Evolutionary conservation across 2,329 filamentous ascomycete genomes (phyloP), one percentile per base, ranked within the genome.

Genomic region (Pseudogymnoascus sp.): DNA sequence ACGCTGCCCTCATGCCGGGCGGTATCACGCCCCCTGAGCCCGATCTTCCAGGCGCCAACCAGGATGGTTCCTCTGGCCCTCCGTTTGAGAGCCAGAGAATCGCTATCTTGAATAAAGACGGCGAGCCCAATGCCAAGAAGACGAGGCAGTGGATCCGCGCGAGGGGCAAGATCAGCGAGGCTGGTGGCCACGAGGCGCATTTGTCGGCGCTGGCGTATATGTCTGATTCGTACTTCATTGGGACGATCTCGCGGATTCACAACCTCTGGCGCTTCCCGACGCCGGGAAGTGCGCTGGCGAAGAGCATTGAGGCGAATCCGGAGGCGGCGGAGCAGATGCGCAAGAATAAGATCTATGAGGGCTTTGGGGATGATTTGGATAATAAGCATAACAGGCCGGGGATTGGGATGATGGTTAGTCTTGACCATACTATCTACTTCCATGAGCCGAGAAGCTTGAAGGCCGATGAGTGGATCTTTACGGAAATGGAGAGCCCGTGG

Each of bases 161-260:
- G 8, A 79, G 87, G 59, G 92, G 92, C 33, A 80, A 75, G 63
- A 94, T 97, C 69, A 89, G 87, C 42, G 80, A 83, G 0, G 80
- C 80, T 3, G 91, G 90, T 17, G 91, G 91, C 1, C 84, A 88
- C 66, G 84, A 89, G 69, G 91, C 92, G 9, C 92, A 97, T 72
- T 79, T 97, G 36, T 88, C 84, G 38, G 94, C 94, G 7, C 80
- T 99, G 65, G 93, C 93, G 25, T 99, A 97, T 78, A 90, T 97
- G 79, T 91, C 87, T 27, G 93, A 97, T 76, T 89, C 84, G 71
- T 94, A 90, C 77, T 97, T 99, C 76, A 92, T 97, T 74, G 92
- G 90, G 39, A 97, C 92, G 1, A 85, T 97, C 6, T 81, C 87
- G 29, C 85, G 91, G 17, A 87, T 92, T 61, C 92, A 97, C 74